phyloP scores from a whole-genome alignment of 805 yeast genomes.

The baker's yeast (Saccharomyces cerevisiae) region DNA sequence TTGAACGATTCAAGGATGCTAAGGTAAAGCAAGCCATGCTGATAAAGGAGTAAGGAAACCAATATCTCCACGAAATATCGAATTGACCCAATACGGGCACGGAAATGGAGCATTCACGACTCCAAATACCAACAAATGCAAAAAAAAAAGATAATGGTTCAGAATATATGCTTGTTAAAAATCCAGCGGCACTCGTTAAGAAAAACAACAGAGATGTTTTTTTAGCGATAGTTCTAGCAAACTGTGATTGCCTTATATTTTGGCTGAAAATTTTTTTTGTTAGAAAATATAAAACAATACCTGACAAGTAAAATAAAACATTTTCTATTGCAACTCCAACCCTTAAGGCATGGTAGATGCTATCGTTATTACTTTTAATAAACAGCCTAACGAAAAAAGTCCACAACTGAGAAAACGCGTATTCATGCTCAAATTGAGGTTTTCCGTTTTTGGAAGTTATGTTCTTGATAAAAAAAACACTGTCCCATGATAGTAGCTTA shows the following conservation, averaged over 20 bases:
- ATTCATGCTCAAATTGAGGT: conserved; percentile 74
- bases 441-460: conserved; percentile 39
- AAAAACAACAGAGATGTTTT: conserved; percentile 41
- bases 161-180: conserved; percentile 63
- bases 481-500: conserved; percentile 74
- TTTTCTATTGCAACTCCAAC: conserved; percentile 46
- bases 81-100: conserved; percentile 9
- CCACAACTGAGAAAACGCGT: conserved; percentile 82
- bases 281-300: conserved; percentile 41
- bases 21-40: conserved; percentile 38
- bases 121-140: conserved; percentile 47
- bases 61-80: conserved; percentile 7
- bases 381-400: conserved; percentile 37
- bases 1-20: conserved; percentile 63
- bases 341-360: conserved; percentile 39
- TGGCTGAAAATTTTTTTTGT: conserved; percentile 34
- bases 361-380: conserved; percentile 7
- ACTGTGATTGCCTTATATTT: conserved; percentile 6
- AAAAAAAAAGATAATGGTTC: conserved; percentile 64
- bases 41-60: conserved; percentile 17
- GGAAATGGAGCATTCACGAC: conserved; percentile 35
- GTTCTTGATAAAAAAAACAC: conserved; percentile 58
- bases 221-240: conserved; percentile 22
- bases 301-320: conserved; percentile 41
- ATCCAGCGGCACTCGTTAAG: conserved; percentile 75